Evolutionary conservation across 1,284 basidiomycete species (phyloP), one percentile per base, ranked within the genome.

Genomic region (Puccinia polysora): DNA sequence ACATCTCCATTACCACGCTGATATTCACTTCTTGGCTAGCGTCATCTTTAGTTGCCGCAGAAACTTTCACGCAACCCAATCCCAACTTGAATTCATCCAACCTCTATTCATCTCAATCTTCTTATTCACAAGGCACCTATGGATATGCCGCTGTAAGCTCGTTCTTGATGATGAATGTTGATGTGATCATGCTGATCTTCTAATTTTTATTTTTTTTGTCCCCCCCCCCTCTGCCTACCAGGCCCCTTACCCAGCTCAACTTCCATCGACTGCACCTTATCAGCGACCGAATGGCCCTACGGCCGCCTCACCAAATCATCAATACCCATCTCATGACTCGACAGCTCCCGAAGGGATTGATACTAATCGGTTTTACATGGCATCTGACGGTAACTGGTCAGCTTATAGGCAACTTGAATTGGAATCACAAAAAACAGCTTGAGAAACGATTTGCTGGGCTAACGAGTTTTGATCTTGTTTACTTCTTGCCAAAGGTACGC

Each of bases 351-450:
- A 71, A n/a, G 68, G 58, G 15, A 63, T 63, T 36, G 68, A 71
- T 25, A 71, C 59, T n/a, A 71, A 59, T 55, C 43, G 68, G 18
- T 71, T 53, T 45, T 71, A 71, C 25, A 23, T 71, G 28, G 68
- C 68, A 45, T 71, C 68, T 28, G 68, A 71, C 45, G 68, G 68
- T 28, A 71, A 71, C 34, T 71, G 68, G 68, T 71, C 7, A 52
- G 58, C 38, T 18, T 15, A 18, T 23, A 6, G n/a, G 30, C 15
- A 1, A 38, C 1, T 7, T 6, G 18, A 36, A 12, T 25, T 7
- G 20, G 8, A 43, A 58, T 12, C 20, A 8, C 20, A 34, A 4
- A 34, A 30, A 36, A 50, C 52, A 45, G 53, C 23, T 38, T 28
- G 18, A 43, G 5, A 15, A 38, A 20, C 36, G 14, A 40, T 25